Percentiles rank a stretch among this genome's conserved stretches.
phyloP scores from a whole-genome alignment of 2,329 filamentous ascomycete genomes.

The Blumeria hordei region DNA sequence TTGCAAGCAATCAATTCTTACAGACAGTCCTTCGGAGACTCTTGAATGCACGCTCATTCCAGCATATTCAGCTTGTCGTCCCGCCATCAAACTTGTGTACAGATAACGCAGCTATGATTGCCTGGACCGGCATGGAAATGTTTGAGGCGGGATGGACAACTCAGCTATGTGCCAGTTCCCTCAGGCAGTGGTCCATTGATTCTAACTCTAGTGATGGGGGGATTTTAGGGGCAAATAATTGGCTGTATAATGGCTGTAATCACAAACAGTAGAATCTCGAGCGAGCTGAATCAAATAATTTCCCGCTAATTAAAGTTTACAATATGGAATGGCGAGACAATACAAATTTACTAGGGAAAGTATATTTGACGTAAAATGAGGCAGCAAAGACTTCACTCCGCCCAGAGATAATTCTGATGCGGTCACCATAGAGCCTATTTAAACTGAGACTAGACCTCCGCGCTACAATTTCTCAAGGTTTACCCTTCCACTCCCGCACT shows the following conservation, averaged over 20 bases:
- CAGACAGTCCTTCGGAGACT: constrained; percentile 33
- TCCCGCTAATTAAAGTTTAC: no score
- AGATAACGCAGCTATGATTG: constrained; percentile 95
- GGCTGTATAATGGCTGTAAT: constrained; percentile 11
- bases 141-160: constrained; percentile 51
- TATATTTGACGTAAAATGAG: no score
- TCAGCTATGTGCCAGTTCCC: constrained; percentile 30
- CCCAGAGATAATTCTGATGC: no score
- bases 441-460: no score
- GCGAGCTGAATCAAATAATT: no score
- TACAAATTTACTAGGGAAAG: no score
- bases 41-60: constrained; percentile 42
- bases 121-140: constrained; percentile 86
- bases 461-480: no score
- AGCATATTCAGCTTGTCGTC: constrained; percentile 35
- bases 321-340: no score
- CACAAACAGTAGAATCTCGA: background rate
- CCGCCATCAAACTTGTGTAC: constrained; percentile 66
- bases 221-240: constrained; percentile 37
- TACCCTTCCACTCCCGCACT: no score
- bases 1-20: constrained; percentile 66
- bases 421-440: no score
- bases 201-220: constrained; percentile 33
- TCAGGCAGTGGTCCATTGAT: constrained; percentile 56
- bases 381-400: no score